Evolutionary conservation across 2,329 filamentous ascomycete species (phyloP).

Genomic region (Xylaria sp.): DNA sequence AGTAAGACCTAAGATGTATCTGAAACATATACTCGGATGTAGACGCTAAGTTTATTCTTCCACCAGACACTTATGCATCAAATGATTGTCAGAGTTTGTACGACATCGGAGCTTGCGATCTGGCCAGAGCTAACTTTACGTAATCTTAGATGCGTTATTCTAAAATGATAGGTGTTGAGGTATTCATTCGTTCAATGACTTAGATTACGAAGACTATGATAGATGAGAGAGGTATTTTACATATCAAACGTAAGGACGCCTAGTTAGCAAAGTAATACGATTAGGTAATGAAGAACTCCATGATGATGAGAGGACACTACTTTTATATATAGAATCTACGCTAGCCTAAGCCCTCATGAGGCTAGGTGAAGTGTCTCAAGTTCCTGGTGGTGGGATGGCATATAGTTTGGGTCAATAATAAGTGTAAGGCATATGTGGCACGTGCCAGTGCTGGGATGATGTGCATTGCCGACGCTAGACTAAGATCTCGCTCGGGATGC

Average conservation of each 20-base stretch:
- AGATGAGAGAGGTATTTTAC: not conserved
- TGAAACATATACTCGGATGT: too few species aligned
- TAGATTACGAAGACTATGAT: not conserved
- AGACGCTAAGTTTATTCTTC: not conserved
- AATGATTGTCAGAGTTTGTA: too few species aligned
- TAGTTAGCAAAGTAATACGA: not conserved
- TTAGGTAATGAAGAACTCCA: not conserved
- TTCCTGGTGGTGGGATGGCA: conserved; percentile 2
- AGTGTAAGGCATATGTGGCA: conserved; percentile 20
- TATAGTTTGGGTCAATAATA: conserved; percentile 5
- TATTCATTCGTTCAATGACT: not conserved
- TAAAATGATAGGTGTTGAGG: not conserved
- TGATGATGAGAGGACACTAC: not conserved
- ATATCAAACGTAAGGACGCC: not conserved
- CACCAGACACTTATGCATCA: too few species aligned
- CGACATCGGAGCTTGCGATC: not conserved
- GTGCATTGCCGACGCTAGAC: conserved; percentile 38
- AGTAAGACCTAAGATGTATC: not conserved
- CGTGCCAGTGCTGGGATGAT: conserved; percentile 36
- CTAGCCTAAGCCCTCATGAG: not conserved
- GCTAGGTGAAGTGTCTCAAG: not conserved
- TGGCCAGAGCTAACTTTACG: not conserved
- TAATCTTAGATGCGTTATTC: not conserved
- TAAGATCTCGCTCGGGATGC: conserved; percentile 36
- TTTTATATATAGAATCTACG: not conserved